Evolutionary conservation across 176 grass and related monocot species (phyloP).

Genomic region (Bonia amplexicaulis): DNA sequence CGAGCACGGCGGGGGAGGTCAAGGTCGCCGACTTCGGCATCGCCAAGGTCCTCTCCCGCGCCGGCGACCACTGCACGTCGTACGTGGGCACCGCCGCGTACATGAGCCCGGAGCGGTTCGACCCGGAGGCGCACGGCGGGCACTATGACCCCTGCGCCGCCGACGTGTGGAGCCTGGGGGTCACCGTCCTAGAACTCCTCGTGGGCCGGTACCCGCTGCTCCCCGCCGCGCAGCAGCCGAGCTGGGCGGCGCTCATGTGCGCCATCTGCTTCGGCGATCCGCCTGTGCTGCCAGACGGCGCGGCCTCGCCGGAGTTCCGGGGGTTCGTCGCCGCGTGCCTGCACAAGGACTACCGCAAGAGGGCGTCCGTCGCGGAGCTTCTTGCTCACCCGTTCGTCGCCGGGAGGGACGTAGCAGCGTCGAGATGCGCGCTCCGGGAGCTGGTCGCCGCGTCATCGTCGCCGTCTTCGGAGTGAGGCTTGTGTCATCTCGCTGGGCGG

Average conservation of each 20-base stretch:
- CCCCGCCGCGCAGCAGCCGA: constrained; percentile 36
- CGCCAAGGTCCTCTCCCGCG: constrained; percentile 32
- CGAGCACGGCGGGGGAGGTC: constrained; percentile 15
- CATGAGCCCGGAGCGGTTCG: constrained; percentile 67
- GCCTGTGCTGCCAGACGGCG: background rate
- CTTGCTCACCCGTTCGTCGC: constrained; percentile 54
- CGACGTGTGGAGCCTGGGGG: constrained; percentile 47
- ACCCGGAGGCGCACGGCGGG: constrained; percentile 43
- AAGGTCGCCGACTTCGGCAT: constrained; percentile 65
- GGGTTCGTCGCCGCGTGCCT: constrained; percentile 45
- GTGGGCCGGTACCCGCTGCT: constrained; percentile 47
- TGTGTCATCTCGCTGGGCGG: background rate
- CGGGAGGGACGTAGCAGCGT: constrained; percentile 15
- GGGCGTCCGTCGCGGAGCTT: constrained; percentile 44
- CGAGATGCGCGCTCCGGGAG: constrained; percentile 10
- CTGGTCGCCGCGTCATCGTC: constrained; percentile 9
- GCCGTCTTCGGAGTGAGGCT: background rate
- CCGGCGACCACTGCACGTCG: constrained; percentile 34
- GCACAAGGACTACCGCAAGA: constrained; percentile 26
- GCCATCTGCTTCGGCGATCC: constrained; percentile 54
- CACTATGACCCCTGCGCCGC: constrained; percentile 45
- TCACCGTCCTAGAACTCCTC: constrained; percentile 45
- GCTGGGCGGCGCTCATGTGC: constrained; percentile 64
- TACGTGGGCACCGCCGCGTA: constrained; percentile 43
- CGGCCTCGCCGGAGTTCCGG: constrained; percentile 33